phyloP scores from a whole-genome alignment of 441 rosid species.

The Eutrema salsugineum region DNA sequence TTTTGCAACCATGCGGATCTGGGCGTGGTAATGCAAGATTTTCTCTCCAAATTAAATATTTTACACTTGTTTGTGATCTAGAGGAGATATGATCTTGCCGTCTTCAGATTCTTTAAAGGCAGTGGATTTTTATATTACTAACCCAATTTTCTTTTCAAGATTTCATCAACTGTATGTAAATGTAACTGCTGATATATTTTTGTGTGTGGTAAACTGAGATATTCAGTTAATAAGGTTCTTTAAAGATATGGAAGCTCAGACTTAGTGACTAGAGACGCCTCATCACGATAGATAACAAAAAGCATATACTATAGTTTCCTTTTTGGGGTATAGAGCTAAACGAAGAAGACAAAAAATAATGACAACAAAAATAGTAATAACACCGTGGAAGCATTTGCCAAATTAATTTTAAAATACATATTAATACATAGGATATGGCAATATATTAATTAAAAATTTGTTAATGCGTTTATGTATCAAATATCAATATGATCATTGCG shows the following conservation, averaged over 20 bases:
- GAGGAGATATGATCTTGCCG: background rate
- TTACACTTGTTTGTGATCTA: background rate
- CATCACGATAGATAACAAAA: constrained; percentile 26
- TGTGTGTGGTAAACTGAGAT: no score
- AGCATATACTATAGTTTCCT: constrained; percentile 1
- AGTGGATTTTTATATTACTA: no score
- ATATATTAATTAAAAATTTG: background rate
- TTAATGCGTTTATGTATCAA: background rate
- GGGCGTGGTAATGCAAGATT: constrained; percentile 20
- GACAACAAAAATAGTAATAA: background rate
- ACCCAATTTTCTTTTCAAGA: no score
- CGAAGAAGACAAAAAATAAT: background rate
- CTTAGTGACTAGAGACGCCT: background rate
- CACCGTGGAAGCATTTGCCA: background rate
- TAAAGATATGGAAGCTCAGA: background rate
- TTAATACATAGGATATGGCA: background rate
- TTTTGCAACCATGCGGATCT: constrained; percentile 20
- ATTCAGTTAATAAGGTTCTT: background rate
- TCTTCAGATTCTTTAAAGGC: constrained; percentile 10
- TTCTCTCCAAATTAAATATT: background rate
- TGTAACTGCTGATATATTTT: background rate
- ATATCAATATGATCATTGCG: background rate
- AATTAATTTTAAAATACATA: background rate
- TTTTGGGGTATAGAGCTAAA: background rate
- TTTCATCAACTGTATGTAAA: background rate